These are phyloP conservation scores for Selaginella tamariscina DNA, from an alignment of 75 land plant genomes.

Conservation along the genomic window DNA sequence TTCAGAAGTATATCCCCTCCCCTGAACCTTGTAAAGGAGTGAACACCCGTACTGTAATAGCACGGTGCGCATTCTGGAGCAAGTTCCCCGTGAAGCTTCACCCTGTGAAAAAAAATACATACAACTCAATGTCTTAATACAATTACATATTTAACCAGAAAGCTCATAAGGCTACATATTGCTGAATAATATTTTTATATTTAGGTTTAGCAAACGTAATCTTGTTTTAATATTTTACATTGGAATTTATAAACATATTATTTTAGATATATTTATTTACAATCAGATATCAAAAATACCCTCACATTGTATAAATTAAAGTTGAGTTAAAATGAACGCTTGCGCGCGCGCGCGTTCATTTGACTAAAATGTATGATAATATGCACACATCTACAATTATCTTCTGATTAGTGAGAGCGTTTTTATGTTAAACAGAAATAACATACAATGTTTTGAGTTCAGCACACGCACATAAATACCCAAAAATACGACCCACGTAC, in stretches of 20 bases:
- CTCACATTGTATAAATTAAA: slow-evolving; percentile 11
- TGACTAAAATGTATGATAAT: too few relatives aligned
- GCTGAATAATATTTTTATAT: slow-evolving; percentile 1
- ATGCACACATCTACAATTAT: too few relatives aligned
- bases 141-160: too few relatives aligned
- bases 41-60: slow-evolving; percentile 88
- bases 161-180: not conserved
- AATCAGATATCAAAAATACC: too few relatives aligned
- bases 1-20: slow-evolving; percentile 47
- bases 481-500: slow-evolving; percentile 21
- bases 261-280: too few relatives aligned
- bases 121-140: too few relatives aligned
- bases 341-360: too few relatives aligned
- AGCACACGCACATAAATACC: not conserved
- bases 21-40: slow-evolving; percentile 76
- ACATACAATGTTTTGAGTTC: not conserved
- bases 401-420: not conserved
- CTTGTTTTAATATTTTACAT: not conserved
- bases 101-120: slow-evolving; percentile 38
- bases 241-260: not conserved
- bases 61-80: slow-evolving; percentile 68
- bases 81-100: slow-evolving; percentile 77
- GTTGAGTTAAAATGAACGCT: not conserved
- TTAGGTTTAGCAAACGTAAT: not conserved
- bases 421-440: not conserved